These are phyloP conservation scores for Neurospora sp. DNA, from an alignment of 495 filamentous ascomycete species.

Conservation along the genomic window DNA sequence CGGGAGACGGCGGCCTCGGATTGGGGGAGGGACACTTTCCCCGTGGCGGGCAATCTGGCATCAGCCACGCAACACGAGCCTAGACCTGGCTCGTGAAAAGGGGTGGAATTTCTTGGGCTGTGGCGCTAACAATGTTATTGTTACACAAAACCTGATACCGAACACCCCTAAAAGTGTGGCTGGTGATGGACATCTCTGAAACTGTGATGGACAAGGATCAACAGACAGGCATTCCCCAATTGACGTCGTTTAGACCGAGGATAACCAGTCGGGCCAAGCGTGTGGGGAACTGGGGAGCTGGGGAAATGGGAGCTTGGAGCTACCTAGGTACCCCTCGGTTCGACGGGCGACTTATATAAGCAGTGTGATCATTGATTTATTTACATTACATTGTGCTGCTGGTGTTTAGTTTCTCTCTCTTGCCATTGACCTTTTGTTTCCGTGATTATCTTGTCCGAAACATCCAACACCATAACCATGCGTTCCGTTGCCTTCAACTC, in stretches of 20 bases:
- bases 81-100: neutral
- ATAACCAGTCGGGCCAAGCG: neutral
- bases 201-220: neutral
- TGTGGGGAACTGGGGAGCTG: neutral
- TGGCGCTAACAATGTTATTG: neutral
- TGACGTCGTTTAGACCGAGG: neutral
- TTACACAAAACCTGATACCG: neutral
- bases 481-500: conserved; percentile 38
- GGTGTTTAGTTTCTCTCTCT: neutral
- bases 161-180: neutral
- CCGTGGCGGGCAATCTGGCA: neutral
- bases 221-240: neutral
- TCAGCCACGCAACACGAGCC: neutral
- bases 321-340: neutral
- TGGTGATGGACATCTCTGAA: neutral
- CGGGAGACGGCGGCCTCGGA: neutral
- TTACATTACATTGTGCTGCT: neutral
- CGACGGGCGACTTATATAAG: neutral
- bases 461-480: neutral
- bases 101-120: neutral
- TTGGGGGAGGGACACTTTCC: neutral
- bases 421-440: neutral
- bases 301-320: neutral
- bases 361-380: neutral
- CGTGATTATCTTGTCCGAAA: neutral